A percentile compares a stretch with the other conserved stretches of the same genome.
Conservation (phyloP, 257 asterid species). For the Solanum chilense region DNA sequence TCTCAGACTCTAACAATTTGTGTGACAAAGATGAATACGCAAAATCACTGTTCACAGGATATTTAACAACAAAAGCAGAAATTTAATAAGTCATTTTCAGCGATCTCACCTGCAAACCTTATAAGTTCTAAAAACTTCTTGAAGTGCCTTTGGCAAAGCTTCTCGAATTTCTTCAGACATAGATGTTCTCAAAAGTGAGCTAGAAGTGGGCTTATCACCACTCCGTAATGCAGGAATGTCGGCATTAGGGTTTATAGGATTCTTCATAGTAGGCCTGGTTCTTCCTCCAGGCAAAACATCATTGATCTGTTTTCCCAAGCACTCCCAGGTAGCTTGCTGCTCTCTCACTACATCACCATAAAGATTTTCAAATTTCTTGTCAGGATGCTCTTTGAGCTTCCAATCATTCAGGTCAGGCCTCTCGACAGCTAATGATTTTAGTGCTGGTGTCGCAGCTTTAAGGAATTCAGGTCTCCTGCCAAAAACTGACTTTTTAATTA, state of each 20-base stretch:
- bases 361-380: constrained; percentile 38
- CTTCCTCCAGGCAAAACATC: not conserved
- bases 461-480: constrained; percentile 7
- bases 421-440: constrained; percentile 44
- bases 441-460: constrained; percentile 31
- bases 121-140: constrained; percentile 38
- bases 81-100: not conserved
- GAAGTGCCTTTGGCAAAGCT: constrained; percentile 48
- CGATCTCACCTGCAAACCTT: constrained; percentile 77
- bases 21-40: not conserved
- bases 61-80: not conserved
- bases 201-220: not conserved
- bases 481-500: constrained; percentile 18
- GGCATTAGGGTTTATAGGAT: not conserved
- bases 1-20: not conserved
- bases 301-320: constrained; percentile 24
- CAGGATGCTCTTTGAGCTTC: constrained; percentile 70
- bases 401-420: constrained; percentile 48
- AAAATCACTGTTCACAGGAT: not conserved
- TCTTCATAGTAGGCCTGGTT: constrained; percentile 21
- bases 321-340: constrained; percentile 45
- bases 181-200: constrained; percentile 17
- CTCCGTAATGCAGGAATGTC: not conserved
- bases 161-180: constrained; percentile 63
- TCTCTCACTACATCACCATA: constrained; percentile 39